Evolutionary conservation across 2,329 filamentous ascomycete genomes (phyloP).

Genomic region (Paraconiothyrium sp.): DNA sequence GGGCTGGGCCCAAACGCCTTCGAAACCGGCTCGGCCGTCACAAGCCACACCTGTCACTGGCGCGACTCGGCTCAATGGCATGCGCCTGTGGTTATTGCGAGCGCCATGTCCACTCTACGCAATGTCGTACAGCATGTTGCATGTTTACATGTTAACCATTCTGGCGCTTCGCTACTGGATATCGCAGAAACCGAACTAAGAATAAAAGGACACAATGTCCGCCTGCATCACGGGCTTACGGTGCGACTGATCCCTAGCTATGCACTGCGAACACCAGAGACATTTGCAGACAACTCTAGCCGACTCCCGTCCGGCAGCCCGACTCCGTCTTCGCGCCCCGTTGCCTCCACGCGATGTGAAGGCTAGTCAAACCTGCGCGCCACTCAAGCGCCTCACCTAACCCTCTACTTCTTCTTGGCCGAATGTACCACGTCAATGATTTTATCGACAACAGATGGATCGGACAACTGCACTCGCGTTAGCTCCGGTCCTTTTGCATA

Average conservation of each 20-base stretch:
- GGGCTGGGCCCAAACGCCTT: constrained; percentile 25
- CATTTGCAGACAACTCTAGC: neutral
- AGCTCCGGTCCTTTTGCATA: constrained; percentile 28
- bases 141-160: neutral
- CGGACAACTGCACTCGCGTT: constrained; percentile 72
- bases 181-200: constrained; percentile 6
- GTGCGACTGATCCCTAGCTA: constrained; percentile 4
- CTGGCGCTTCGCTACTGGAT: neutral
- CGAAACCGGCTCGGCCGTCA: constrained; percentile 12
- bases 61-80: neutral
- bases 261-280: neutral
- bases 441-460: constrained; percentile 86
- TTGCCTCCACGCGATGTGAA: neutral
- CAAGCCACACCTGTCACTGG: constrained; percentile 9
- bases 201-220: constrained; percentile 8
- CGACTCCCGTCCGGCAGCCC: neutral
- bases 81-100: neutral
- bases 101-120: neutral
- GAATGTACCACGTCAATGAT: constrained; percentile 86
- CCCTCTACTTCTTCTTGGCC: constrained; percentile 50
- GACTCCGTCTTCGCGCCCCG: neutral
- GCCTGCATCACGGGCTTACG: neutral
- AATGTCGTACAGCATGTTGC: neutral
- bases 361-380: constrained; percentile 11
- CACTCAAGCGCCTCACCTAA: constrained; percentile 14